Conservation (phyloP, 2,329 filamentous ascomycete species). For the Colletotrichum sp. region DNA sequence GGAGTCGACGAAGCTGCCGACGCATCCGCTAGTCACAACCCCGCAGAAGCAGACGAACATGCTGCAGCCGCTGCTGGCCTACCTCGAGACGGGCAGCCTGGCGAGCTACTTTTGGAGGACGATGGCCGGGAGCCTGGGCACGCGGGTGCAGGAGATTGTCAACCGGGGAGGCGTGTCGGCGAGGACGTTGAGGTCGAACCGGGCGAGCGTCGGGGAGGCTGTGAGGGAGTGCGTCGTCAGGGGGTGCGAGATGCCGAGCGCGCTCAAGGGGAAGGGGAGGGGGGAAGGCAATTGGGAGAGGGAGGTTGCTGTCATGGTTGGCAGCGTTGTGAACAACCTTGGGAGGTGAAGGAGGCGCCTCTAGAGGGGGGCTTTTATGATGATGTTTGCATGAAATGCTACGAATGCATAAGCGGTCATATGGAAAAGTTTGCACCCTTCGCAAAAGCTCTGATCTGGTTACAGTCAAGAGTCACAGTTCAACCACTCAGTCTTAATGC, state of each 20-base stretch:
- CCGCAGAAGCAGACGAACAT: slow-evolving; percentile 51
- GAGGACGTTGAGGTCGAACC: slow-evolving; percentile 78
- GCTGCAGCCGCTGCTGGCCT: slow-evolving; percentile 72
- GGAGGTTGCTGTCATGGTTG: slow-evolving; percentile 94
- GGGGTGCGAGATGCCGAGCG: slow-evolving; percentile 72
- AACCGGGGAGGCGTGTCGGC: slow-evolving; percentile 83
- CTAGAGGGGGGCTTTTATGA: background rate
- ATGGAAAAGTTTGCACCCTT: background rate
- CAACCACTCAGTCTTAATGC: background rate
- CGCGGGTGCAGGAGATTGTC: slow-evolving; percentile 83
- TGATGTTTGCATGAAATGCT: background rate
- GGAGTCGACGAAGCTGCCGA: slow-evolving; percentile 67
- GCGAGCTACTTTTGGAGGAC: slow-evolving; percentile 94
- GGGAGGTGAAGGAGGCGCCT: slow-evolving; percentile 36
- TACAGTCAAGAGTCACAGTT: background rate
- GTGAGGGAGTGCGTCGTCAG: slow-evolving; percentile 83
- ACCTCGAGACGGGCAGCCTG: slow-evolving; percentile 87
- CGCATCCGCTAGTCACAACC: slow-evolving; percentile 66
- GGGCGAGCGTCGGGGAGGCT: slow-evolving; percentile 74
- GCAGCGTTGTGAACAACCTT: slow-evolving; percentile 71
- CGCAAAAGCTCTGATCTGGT: no score
- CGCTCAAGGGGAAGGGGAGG: slow-evolving; percentile 50
- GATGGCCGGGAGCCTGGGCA: slow-evolving; percentile 76
- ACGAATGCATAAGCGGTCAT: background rate
- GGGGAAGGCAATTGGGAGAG: slow-evolving; percentile 73